Base-by-base conservation (phyloP, 768 basidiomycete species). In the Strobilomyces dryophilus region DNA sequence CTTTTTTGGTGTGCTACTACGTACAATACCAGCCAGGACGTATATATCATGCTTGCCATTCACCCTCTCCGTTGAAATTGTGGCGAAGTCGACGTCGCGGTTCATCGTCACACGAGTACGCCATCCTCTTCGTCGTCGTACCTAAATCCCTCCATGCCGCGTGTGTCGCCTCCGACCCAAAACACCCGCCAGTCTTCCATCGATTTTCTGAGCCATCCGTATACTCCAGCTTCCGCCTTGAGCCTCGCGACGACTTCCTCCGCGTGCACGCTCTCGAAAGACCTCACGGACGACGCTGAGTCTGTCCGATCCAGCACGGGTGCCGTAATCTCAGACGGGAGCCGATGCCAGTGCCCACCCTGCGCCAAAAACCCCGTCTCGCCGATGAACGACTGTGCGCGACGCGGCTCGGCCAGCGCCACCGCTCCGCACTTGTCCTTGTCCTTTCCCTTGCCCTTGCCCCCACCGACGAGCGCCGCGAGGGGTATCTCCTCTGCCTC, bases 161-260 rank as follows among this genome's bases (percentile, higher is more conserved):
- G 70, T 35, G 64, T 68, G 59, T 71, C 72, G 20, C 87, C 87
- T 0, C 90, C 90, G 10, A 91, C 70, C 90, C 90, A 93, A 63
- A 92, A 84, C 12, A 92, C 79, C 20, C 90, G 74, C 79, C 83
- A 93, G 62, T 93, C 90, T 49, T 83, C 80, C 4, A 74, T 56
- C 15, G 85, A 89, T 62, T 85, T 89, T 59, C 81, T 71, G 69
- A 82, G 77, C 89, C 90, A 92, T 0, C 80, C 89, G 65, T 92
- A 93, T 6, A 87, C 69, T 7, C 90, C 90, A 52, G 84, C 76
- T 52, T 84, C 81, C 20, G 68, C 70, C 61, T 74, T 76, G 64
- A 82, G 62, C 60, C 71, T 66, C 26, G 70, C 72, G 1, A 68
- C 52, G 8, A 82, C 61, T 44, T 82, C 84, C 21, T 80, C 75